phyloP scores from a whole-genome alignment of 768 basidiomycete genomes.

The Sarcomyxa edulis region DNA sequence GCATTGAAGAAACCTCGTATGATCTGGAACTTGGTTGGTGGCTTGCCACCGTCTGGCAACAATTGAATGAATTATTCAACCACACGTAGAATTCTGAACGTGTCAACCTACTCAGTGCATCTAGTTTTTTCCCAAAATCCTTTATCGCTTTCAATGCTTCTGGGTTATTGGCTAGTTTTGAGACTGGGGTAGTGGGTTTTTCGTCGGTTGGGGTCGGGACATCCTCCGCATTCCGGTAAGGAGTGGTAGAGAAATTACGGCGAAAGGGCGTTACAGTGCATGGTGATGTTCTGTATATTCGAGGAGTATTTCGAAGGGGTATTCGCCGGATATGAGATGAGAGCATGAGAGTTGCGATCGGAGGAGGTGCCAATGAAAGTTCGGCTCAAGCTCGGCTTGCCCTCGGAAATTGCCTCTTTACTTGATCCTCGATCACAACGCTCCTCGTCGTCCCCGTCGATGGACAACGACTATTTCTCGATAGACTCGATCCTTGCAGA shows the following conservation, averaged over 20 bases:
- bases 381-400: constrained; percentile 3
- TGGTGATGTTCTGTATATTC: too few relatives aligned
- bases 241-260: constrained; percentile 15
- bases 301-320: too few relatives aligned
- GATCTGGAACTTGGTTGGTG: constrained; percentile 47
- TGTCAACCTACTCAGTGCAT: constrained; percentile 37
- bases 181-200: constrained; percentile 33
- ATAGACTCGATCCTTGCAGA: constrained; percentile 88
- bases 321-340: constrained; percentile 4
- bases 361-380: constrained; percentile 3
- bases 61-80: not conserved
- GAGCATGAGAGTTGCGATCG: constrained; percentile 5
- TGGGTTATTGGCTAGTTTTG: constrained; percentile 44
- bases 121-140: constrained; percentile 37
- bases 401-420: constrained; percentile 6
- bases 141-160: constrained; percentile 44
- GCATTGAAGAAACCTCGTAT: constrained; percentile 47
- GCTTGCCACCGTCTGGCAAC: constrained; percentile 32
- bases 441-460: constrained; percentile 18
- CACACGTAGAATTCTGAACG: not conserved
- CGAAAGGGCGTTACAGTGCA: constrained; percentile 7
- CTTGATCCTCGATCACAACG: constrained; percentile 3
- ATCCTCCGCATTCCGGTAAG: too few relatives aligned
- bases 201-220: constrained; percentile 22
- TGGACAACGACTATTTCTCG: constrained; percentile 93